Base-by-base conservation (phyloP, 257 asterid species). In the Ballota nigra region DNA sequence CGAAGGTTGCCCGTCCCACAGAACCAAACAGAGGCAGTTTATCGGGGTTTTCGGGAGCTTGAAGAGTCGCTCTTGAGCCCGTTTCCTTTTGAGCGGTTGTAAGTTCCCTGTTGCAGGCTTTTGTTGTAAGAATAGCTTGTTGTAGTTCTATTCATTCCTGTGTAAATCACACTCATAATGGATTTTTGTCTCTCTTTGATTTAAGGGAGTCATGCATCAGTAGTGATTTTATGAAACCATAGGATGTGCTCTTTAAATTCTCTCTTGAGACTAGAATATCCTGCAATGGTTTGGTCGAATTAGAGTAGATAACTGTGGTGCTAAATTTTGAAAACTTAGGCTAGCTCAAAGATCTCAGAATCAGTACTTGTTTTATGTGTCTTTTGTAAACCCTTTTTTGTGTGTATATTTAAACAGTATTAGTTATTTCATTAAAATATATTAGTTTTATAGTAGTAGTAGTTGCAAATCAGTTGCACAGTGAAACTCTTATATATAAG, bases 21-120 rank as follows among this genome's bases (percentile, higher is more conserved):
- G 79, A 82, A 79, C 62, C 92, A 89, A 77, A 92, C 95, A n/a
- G 97, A 92, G 78, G 83, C 86, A 0, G 88, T 95, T 24, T 92
- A 85, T 73, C 81, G 84, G 38, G 97, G 96, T 36, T 89, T 89
- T 40, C 83, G 92, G 73, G 98, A 95, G 81, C 92, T 95, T 10
- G 99, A 92, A 79, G 98, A 89, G 62, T 89, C 97, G 3, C 89
- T 95, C 26, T 69, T 80, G 80, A 89, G 88, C 53, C 91, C 88
- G 8, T 77, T 57, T 57, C 80, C 88, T 43, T 88, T 81, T 19
- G 86, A 86, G 49, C 83, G 86, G 66, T 76, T 79, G 79, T 90
- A 77, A 80, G 78, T 19, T 63, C 47, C 60, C 65, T 70, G 51
- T 29, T 56, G 1, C 69, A 57, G 45, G 67, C 6, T 75, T 45